A percentile compares a stretch with the other conserved stretches of the same genome.
phyloP scores from a whole-genome alignment of 2,329 filamentous ascomycete species.

The Fusarium mangiferae region DNA sequence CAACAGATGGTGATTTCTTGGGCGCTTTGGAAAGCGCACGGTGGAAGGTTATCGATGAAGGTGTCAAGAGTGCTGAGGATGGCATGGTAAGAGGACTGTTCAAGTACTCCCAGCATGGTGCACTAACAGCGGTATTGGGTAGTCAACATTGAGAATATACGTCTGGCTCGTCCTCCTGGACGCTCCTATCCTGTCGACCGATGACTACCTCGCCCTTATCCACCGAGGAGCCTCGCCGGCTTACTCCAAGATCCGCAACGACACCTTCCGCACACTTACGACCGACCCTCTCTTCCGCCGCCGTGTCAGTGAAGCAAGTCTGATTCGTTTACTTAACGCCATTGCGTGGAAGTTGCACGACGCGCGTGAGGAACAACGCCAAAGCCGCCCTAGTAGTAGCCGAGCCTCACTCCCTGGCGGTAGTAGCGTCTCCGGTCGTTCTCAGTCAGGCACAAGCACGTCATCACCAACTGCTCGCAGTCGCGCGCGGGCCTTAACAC shows the following conservation, averaged over 20 bases:
- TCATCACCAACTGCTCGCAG: conserved; percentile 59
- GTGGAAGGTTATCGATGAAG: conserved; percentile 78
- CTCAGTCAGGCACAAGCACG: conserved; percentile 52
- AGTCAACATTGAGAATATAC: conserved; percentile 95
- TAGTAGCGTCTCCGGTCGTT: conserved; percentile 47
- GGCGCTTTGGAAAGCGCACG: conserved; percentile 76
- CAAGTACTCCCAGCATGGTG: background rate
- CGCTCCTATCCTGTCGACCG: conserved; percentile 83
- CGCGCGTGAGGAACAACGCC: conserved; percentile 64
- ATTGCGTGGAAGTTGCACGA: conserved; percentile 95
- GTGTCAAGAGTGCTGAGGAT: conserved; percentile 80
- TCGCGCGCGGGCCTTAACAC: conserved; percentile 65
- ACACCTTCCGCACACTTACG: conserved; percentile 95
- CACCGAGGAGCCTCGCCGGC: conserved; percentile 93
- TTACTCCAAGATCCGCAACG: conserved; percentile 97
- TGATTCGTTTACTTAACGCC: conserved; percentile 94
- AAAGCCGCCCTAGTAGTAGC: conserved; percentile 53
- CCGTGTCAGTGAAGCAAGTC: conserved; percentile 91
- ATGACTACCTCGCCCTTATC: conserved; percentile 88
- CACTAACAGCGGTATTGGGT: conserved; percentile 1
- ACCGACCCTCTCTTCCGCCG: conserved; percentile 97
- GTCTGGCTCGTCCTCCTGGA: conserved; percentile 95
- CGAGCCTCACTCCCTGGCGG: conserved; percentile 49
- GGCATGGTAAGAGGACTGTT: conserved; percentile 72
- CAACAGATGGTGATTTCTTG: conserved; percentile 74